These are phyloP conservation scores for Vishniacozyma victoriae DNA, from an alignment of 768 basidiomycete species.

Conservation along the genomic window DNA sequence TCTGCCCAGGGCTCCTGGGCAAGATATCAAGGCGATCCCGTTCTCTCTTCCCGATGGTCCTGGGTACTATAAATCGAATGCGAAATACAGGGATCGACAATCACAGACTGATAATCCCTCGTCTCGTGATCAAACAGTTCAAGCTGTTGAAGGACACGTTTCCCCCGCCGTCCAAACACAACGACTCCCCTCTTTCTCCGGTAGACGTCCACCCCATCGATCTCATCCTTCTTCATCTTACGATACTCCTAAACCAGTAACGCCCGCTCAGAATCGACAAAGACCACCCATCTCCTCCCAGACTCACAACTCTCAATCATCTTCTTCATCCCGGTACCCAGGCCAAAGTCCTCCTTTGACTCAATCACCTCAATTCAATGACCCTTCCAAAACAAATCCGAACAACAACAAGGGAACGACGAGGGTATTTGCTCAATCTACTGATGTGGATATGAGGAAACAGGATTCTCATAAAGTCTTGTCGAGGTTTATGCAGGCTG, in stretches of 20 bases:
- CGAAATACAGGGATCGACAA: slow-evolving; percentile 23
- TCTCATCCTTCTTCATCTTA: background rate
- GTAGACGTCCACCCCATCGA: background rate
- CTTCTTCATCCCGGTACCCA: background rate
- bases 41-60: background rate
- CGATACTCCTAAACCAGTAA: background rate
- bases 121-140: slow-evolving; percentile 17
- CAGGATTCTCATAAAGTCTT: slow-evolving; percentile 81
- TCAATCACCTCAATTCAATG: background rate
- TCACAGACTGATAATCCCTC: slow-evolving; percentile 28
- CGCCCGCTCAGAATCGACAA: no score
- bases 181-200: background rate
- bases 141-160: slow-evolving; percentile 3
- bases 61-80: slow-evolving; percentile 3
- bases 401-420: no score
- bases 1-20: slow-evolving; percentile 26
- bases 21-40: slow-evolving; percentile 2
- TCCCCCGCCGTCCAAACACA: background rate
- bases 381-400: no score
- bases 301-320: background rate
- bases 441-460: slow-evolving; percentile 79
- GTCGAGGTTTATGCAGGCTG: slow-evolving; percentile 63
- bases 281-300: no score
- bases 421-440: slow-evolving; percentile 76
- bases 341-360: background rate